A percentile compares a stretch with the other conserved stretches of the same genome.
phyloP scores from a whole-genome alignment of 2,329 filamentous ascomycete species.

The Claviceps monticola region DNA sequence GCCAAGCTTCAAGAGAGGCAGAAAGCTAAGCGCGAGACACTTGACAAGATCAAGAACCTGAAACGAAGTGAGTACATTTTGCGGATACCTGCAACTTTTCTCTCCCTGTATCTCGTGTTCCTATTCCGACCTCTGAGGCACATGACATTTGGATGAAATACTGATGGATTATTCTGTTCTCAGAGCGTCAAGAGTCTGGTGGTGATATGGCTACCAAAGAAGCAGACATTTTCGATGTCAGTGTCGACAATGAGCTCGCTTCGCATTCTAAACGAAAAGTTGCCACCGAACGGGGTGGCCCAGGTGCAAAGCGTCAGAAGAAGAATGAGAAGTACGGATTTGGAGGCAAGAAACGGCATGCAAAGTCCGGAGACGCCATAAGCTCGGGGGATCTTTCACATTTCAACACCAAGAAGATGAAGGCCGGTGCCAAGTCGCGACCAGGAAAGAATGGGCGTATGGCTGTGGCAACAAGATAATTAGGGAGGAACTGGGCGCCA shows the following conservation, averaged over 20 bases:
- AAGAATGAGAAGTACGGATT: conserved; percentile 92
- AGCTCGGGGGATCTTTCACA: conserved; percentile 69
- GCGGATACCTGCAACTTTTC: neutral
- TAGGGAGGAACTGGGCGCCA: too few relatives aligned
- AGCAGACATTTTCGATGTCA: conserved; percentile 82
- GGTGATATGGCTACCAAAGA: conserved; percentile 55
- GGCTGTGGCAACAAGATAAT: conserved; percentile 19
- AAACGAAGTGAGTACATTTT: conserved; percentile 72
- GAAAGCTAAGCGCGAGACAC: conserved; percentile 80
- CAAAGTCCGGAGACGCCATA: conserved; percentile 79
- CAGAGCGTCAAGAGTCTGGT: conserved; percentile 69
- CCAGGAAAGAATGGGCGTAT: conserved; percentile 40
- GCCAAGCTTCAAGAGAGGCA: conserved; percentile 89
- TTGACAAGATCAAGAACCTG: conserved; percentile 88
- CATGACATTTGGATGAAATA: neutral
- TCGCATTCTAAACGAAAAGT: conserved; percentile 24
- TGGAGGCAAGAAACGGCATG: conserved; percentile 84
- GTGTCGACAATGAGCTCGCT: conserved; percentile 54
- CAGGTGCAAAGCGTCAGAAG: conserved; percentile 62
- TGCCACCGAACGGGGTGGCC: conserved; percentile 19
- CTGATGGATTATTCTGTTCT: neutral
- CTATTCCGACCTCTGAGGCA: neutral
- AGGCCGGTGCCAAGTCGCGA: conserved; percentile 37
- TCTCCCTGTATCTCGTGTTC: neutral
- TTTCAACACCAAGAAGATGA: conserved; percentile 78